phyloP scores from a whole-genome alignment of 2,329 filamentous ascomycete species.

The Cladosporium sphaerospermum region DNA sequence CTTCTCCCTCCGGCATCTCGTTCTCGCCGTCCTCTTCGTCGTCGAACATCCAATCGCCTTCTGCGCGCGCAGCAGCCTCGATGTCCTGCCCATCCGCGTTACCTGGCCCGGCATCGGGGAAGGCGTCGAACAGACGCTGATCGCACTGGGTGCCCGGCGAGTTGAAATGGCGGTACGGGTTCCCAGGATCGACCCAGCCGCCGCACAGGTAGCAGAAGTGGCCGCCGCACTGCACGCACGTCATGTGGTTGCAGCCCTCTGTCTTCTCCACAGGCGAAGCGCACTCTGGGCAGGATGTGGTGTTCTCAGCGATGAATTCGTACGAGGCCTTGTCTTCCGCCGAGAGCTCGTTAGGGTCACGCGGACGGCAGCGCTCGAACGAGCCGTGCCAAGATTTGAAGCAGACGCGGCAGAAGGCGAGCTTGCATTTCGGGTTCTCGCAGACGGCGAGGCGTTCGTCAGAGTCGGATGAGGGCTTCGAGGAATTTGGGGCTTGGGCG shows the following conservation, averaged over 20 bases:
- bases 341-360: conserved; percentile 63
- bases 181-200: conserved; percentile 71
- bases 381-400: conserved; percentile 89
- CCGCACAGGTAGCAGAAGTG: conserved; percentile 96
- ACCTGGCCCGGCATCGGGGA: conserved; percentile 39
- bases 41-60: conserved; percentile 13
- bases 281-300: conserved; percentile 85
- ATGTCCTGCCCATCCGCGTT: conserved; percentile 56
- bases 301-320: conserved; percentile 75
- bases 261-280: conserved; percentile 80
- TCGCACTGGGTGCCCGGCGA: conserved; percentile 62
- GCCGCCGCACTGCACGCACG: conserved; percentile 78
- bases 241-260: conserved; percentile 90
- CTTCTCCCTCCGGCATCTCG: neutral
- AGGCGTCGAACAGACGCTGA: conserved; percentile 83
- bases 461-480: conserved; percentile 17
- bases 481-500: conserved; percentile 15
- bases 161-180: conserved; percentile 89
- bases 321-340: conserved; percentile 81
- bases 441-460: conserved; percentile 71
- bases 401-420: conserved; percentile 79
- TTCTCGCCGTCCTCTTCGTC: conserved; percentile 26
- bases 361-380: conserved; percentile 63
- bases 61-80: too few relatives aligned
- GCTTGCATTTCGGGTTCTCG: conserved; percentile 80